These are phyloP conservation scores for Pseudogymnoascus sp. DNA, from an alignment of 2,329 filamentous ascomycete species.

Conservation along the genomic window DNA sequence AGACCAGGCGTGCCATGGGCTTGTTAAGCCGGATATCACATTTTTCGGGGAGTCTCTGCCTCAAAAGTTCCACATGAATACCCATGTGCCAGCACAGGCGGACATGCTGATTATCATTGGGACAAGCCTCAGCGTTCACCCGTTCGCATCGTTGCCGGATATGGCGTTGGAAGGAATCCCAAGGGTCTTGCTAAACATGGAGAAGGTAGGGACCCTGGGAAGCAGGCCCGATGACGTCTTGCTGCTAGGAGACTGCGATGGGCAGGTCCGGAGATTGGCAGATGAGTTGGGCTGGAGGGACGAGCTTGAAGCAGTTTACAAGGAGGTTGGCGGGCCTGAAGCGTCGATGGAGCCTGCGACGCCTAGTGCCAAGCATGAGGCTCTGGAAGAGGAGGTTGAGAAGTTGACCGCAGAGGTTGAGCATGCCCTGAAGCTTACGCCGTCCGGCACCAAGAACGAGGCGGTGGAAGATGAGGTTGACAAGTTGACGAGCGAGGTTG, in stretches of 20 bases:
- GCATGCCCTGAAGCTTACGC: neutral
- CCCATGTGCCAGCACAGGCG: slow-evolving; percentile 49
- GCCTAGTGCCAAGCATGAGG: slow-evolving; percentile 19
- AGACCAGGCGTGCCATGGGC: slow-evolving; percentile 55
- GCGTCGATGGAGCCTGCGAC: slow-evolving; percentile 44
- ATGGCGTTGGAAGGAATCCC: slow-evolving; percentile 57
- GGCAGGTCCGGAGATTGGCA: slow-evolving; percentile 70
- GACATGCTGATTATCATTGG: slow-evolving; percentile 82
- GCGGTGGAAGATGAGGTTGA: slow-evolving; percentile 30
- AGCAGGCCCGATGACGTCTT: slow-evolving; percentile 76
- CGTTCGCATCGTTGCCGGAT: slow-evolving; percentile 75
- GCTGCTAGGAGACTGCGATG: slow-evolving; percentile 74
- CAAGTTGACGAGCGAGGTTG: slow-evolving; percentile 31
- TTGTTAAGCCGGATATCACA: slow-evolving; percentile 74
- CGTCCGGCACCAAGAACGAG: slow-evolving; percentile 41
- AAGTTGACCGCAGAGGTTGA: slow-evolving; percentile 25
- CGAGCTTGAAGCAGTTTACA: slow-evolving; percentile 74
- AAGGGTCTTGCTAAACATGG: slow-evolving; percentile 79
- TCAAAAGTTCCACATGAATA: slow-evolving; percentile 53
- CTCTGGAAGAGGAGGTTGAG: slow-evolving; percentile 19
- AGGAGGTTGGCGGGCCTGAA: slow-evolving; percentile 54
- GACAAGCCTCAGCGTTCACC: slow-evolving; percentile 79
- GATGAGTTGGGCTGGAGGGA: slow-evolving; percentile 75
- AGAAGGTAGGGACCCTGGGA: slow-evolving; percentile 73
- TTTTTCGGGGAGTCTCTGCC: slow-evolving; percentile 76